A percentile compares a stretch with the other conserved stretches of the same genome.
Evolutionary conservation across 768 basidiomycete species (phyloP).

Genomic region (Pseudohyphozyma bogoriensis): DNA sequence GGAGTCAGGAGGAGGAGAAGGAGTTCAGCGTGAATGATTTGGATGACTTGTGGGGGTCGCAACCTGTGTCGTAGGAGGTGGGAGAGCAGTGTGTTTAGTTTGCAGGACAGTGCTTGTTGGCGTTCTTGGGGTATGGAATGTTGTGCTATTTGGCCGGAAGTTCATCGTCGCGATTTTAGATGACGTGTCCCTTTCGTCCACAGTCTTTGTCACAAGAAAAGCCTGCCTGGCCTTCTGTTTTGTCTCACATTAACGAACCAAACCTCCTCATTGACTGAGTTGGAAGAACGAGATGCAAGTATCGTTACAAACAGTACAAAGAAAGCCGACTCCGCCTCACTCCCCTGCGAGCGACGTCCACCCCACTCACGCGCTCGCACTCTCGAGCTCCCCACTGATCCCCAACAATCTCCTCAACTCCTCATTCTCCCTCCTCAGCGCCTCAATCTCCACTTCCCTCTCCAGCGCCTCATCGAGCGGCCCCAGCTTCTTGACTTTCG

Average conservation of each 20-base stretch:
- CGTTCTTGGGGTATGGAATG: not conserved
- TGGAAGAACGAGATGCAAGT: not conserved
- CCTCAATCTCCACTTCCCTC: constrained; percentile 73
- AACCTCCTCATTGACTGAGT: not conserved
- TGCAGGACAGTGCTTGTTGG: too few relatives aligned
- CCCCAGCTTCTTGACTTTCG: constrained; percentile 21
- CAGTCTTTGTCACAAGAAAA: too few relatives aligned
- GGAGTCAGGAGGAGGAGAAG: not conserved
- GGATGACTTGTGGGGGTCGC: not conserved
- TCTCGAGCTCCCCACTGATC: constrained; percentile 40
- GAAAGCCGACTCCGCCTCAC: not conserved
- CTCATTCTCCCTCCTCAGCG: constrained; percentile 74
- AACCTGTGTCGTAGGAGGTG: not conserved
- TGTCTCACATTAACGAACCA: too few relatives aligned
- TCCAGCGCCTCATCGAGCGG: constrained; percentile 72
- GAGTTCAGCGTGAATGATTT: not conserved
- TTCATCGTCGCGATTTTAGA: too few relatives aligned
- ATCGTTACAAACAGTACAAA: too few relatives aligned
- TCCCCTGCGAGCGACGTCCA: not conserved
- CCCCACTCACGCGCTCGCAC: constrained; percentile 1
- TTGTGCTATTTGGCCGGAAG: too few relatives aligned
- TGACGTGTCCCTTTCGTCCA: too few relatives aligned
- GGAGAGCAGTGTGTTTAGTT: not conserved
- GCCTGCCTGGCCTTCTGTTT: too few relatives aligned
- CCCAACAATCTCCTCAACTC: constrained; percentile 62